Evolutionary conservation across 148 eudicot genomes (phyloP), one percentile per base, ranked within the genome.

Genomic region (Linanthus parryae): DNA sequence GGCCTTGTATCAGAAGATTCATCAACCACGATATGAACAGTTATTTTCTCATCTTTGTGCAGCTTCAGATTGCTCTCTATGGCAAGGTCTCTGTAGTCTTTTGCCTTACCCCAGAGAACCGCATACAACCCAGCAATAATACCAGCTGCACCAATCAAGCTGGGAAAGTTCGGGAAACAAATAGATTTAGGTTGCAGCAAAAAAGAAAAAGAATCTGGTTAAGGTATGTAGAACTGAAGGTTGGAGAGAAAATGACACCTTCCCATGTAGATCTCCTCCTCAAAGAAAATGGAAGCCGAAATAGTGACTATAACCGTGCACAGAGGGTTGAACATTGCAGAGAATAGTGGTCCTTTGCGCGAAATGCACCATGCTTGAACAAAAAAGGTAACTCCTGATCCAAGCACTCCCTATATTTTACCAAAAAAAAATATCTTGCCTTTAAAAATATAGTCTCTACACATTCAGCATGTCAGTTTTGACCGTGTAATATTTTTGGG

Each of bases 101-200:
- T 52, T 18, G 84, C 76, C 68, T 88, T 84, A 4, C 94, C 96
- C 94, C 94, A 88, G 48, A 88, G 61, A 53, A 88, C 96, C 14
- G 62, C 37, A 40, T 84, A 88, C 8, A 88, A 31, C 39, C 96
- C 96, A 42, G 56, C 39, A 1, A 84, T 73, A 45, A 76, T 82
- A 3, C 62, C 68, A 48, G 66, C 26, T 5, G 73, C 74, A 36
- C 96, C 94, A 24, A 73, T 3, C 61, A 79, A 53, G 61, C 94
- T 84, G 77, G 26, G 56, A 24, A 11, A n/a, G 53, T 4, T 15
- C n/a, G n/a, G n/a, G 2, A 54, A 14, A 31, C 2, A 40, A 41
- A n/a, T 31, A 13, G 7, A 33, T 12, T 31, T 5, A 2, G 20
- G 14, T 31, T 31, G 5, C 11, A 31, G 35, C 11, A 5, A 5